These are phyloP conservation scores for Vickermania ingenoplastis DNA, from an alignment of 208 protist species.

Conservation along the genomic window DNA sequence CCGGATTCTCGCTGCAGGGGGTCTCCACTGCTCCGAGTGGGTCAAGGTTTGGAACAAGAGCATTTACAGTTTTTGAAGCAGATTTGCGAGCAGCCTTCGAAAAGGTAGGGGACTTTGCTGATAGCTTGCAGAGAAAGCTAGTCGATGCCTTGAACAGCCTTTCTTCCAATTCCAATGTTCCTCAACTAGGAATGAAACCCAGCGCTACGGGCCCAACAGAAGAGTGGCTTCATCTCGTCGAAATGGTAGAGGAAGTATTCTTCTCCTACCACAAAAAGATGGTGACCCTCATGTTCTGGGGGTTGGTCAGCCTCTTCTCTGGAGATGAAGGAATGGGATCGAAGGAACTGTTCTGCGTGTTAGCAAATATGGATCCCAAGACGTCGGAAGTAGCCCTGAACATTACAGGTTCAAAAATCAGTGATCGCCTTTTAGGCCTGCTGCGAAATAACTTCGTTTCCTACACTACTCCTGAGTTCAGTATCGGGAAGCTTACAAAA, in stretches of 20 bases:
- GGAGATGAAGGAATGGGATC: neutral
- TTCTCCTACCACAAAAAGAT: neutral
- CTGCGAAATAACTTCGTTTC: conserved; percentile 3
- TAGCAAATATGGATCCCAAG: neutral
- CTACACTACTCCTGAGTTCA: neutral
- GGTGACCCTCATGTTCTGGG: neutral
- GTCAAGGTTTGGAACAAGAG: neutral
- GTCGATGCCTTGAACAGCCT: neutral
- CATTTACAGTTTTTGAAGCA: neutral
- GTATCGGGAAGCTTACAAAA: neutral
- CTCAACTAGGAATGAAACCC: neutral
- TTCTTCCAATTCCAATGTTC: neutral
- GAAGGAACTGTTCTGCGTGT: neutral
- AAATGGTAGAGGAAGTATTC: conserved; percentile 1
- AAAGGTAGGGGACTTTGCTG: neutral
- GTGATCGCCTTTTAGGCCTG: neutral
- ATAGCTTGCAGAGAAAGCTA: neutral
- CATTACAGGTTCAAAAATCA: neutral
- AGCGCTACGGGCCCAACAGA: neutral
- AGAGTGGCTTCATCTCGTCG: neutral
- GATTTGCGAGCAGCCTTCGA: neutral
- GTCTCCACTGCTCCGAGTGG: neutral
- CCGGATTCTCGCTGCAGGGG: neutral
- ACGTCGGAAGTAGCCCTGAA: neutral
- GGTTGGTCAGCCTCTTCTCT: neutral